A percentile compares a stretch with the other conserved stretches of the same genome.
Evolutionary conservation across 371 early-diverging fungal genomes (phyloP).

Genomic region (Mucor lusitanicus): DNA sequence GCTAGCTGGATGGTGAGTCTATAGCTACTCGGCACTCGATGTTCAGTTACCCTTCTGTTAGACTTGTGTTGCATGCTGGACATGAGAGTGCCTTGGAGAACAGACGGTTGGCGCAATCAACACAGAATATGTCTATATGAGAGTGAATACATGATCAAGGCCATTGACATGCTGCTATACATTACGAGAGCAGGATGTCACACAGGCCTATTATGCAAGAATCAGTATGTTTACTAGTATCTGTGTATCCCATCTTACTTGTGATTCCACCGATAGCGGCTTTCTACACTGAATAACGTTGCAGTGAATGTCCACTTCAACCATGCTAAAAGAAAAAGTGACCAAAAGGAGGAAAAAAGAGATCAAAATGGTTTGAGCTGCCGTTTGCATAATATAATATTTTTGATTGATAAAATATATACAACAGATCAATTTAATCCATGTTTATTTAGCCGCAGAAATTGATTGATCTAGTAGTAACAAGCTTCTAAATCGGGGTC

Average conservation of each 20-base stretch:
- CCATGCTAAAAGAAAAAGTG: constrained; percentile 1
- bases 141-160: not conserved
- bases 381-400: too few species aligned
- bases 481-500: too few species aligned
- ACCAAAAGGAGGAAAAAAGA: not conserved
- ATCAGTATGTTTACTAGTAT: not conserved
- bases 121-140: constrained; percentile 76
- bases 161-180: not conserved
- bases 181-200: constrained; percentile 79
- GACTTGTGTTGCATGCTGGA: constrained; percentile 73
- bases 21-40: not conserved
- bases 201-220: constrained; percentile 51
- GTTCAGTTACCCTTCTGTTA: constrained; percentile 36
- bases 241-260: constrained; percentile 17
- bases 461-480: too few species aligned
- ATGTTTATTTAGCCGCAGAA: too few species aligned
- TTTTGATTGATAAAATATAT: too few species aligned
- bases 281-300: constrained; percentile 63
- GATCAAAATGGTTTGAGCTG: not conserved
- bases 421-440: too few species aligned
- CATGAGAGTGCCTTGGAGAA: constrained; percentile 67
- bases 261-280: constrained; percentile 31
- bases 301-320: constrained; percentile 56
- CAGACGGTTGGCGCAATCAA: constrained; percentile 61
- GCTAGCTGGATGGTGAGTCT: constrained; percentile 26